phyloP scores from a whole-genome alignment of 2,329 filamentous ascomycete genomes.

The Trichoderma sp. region DNA sequence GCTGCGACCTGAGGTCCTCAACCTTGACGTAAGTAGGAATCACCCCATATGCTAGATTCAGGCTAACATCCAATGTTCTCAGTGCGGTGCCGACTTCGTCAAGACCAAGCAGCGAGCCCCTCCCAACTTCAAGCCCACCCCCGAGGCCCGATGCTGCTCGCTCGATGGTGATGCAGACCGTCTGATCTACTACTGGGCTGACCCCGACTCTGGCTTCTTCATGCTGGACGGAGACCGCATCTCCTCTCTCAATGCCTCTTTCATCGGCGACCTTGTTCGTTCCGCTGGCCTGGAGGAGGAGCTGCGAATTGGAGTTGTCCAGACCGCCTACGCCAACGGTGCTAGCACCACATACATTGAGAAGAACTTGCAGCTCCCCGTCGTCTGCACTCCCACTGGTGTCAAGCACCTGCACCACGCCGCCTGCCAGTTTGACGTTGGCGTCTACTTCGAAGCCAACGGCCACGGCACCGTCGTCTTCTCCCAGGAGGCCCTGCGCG shows the following conservation, averaged over 20 bases:
- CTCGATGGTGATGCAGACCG: constrained; percentile 95
- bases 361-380: constrained; percentile 81
- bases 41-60: background rate
- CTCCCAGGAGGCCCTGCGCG: constrained; percentile 75
- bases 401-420: constrained; percentile 98
- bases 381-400: constrained; percentile 90
- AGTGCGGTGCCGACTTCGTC: constrained; percentile 95
- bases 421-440: constrained; percentile 91
- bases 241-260: constrained; percentile 87
- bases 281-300: constrained; percentile 76
- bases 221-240: constrained; percentile 97
- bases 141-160: constrained; percentile 79
- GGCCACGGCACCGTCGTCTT: constrained; percentile 97
- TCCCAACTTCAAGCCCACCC: constrained; percentile 72
- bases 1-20: constrained; percentile 82
- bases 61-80: constrained; percentile 8
- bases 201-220: constrained; percentile 78
- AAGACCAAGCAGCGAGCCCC: constrained; percentile 95
- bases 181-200: constrained; percentile 90
- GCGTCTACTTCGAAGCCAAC: constrained; percentile 98
- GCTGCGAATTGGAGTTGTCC: constrained; percentile 88
- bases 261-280: constrained; percentile 83
- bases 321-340: constrained; percentile 97
- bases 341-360: constrained; percentile 90
- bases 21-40: constrained; percentile 66